A percentile compares a stretch with the other conserved stretches of the same genome.
phyloP scores from a whole-genome alignment of 176 grass and related monocot species.

The Eleusine coracana region DNA sequence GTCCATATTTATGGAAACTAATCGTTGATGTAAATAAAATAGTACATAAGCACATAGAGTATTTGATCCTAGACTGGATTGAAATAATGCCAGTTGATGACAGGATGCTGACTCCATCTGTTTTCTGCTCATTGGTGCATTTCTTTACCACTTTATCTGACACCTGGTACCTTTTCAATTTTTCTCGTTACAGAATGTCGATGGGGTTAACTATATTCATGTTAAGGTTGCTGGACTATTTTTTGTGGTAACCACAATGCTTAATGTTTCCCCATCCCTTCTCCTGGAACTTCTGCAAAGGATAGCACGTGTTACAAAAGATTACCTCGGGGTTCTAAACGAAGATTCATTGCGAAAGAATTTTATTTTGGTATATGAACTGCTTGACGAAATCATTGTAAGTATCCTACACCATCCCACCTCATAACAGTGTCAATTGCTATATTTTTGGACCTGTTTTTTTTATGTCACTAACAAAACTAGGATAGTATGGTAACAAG shows the following conservation, averaged over 20 bases:
- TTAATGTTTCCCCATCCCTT: slow-evolving; percentile 94
- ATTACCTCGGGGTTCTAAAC: slow-evolving; percentile 90
- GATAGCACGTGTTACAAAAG: slow-evolving; percentile 96
- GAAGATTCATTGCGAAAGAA: slow-evolving; percentile 94
- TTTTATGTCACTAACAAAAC: slow-evolving; percentile 11
- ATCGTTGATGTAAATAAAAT: neutral
- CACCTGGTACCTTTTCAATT: slow-evolving; percentile 2
- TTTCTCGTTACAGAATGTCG: slow-evolving; percentile 75
- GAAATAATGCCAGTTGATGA: neutral
- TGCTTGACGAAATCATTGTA: slow-evolving; percentile 99
- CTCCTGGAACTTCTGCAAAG: slow-evolving; percentile 98
- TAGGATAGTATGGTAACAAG: slow-evolving; percentile 17
- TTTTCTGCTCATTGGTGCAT: slow-evolving; percentile 17
- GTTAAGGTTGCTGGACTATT: slow-evolving; percentile 91
- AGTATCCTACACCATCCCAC: slow-evolving; percentile 36
- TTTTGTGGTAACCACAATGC: slow-evolving; percentile 96
- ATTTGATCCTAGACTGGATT: slow-evolving; percentile 9
- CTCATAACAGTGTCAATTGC: neutral
- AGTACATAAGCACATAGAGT: neutral
- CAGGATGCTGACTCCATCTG: neutral
- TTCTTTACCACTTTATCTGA: slow-evolving; percentile 28
- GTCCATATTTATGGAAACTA: neutral
- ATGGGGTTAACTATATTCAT: slow-evolving; percentile 99
- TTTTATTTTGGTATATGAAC: slow-evolving; percentile 96
- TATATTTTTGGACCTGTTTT: slow-evolving; percentile 12